Base-by-base conservation (phyloP, 208 protist genomes). In the Leishmania tarentolae region DNA sequence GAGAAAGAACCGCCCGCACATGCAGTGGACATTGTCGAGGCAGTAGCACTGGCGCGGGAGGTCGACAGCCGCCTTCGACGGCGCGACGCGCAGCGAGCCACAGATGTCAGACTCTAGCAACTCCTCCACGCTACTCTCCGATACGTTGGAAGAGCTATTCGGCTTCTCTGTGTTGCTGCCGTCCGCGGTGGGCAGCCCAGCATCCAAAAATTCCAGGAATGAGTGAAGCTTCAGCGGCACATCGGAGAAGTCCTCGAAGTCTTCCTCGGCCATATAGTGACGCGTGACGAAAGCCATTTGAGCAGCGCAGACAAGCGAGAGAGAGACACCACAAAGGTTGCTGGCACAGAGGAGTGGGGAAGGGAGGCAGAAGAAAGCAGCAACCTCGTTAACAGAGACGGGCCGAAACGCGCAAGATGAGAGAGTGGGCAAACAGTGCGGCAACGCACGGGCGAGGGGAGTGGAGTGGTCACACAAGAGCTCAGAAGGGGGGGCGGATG, bases 21-120 rank as follows among this genome's bases (percentile, higher is more conserved):
- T 81, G 82, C 82, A 85, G 42, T 76, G 46, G 8, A 65, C 82
- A 6, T 85, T 78, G 71, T 82, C 82, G 28, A 82, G 77, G 78
- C 82, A 85, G 52, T 79, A 82, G 77, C 82, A 85, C 40, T 61
- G 37, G 24, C 74, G 21, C 37, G 8, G 42, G 74, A 19, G 74
- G 52, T 57, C 74, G 24, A 56, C 24, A 11, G 75, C 63, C 0
- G 44, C 42, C 42, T 70, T 61, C 24, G 59, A 53, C 21, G 75
- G 59, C 37, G 81, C 76, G 47, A 81, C 70, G 37, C 47, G 81
- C 76, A 84, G 69, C 56, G 70, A 80, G 47, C 21, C 42, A 13
- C 46, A 42, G 11, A 56, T 74, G 44, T 65, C 75, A 24, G 52
- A 28, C 19, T 6, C 63, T 0, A 15, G 63, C 47, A 35, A 35